phyloP scores from a whole-genome alignment of 2,329 filamentous ascomycete genomes.

The Fusarium sp. region DNA sequence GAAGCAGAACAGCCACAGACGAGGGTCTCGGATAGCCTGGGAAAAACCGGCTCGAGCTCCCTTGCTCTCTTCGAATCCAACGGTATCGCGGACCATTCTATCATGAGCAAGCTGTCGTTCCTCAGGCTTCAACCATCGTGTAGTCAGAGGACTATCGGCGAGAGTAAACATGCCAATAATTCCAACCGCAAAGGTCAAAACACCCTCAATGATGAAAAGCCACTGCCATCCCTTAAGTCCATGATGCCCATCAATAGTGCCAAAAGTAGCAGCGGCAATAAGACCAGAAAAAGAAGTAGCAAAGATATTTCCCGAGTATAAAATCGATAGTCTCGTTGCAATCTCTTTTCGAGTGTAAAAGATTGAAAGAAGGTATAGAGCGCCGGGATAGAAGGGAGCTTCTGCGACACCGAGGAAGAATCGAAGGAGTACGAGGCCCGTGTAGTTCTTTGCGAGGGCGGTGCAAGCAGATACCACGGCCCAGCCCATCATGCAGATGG shows the following conservation, averaged over 20 bases:
- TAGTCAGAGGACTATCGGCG: conserved; percentile 53
- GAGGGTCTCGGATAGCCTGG: conserved; percentile 43
- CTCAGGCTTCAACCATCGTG: conserved; percentile 49
- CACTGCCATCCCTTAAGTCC: conserved; percentile 48
- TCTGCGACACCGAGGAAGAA: conserved; percentile 56
- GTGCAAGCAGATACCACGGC: conserved; percentile 56
- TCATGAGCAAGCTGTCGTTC: conserved; percentile 56
- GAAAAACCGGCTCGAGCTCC: conserved; percentile 49
- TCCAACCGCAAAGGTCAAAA: conserved; percentile 45
- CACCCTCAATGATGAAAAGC: conserved; percentile 49
- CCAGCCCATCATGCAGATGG: conserved; percentile 51
- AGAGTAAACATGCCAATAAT: conserved; percentile 49
- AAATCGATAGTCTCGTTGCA: conserved; percentile 53
- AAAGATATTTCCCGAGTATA: conserved; percentile 55
- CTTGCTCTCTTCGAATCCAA: conserved; percentile 49
- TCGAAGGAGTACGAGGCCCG: conserved; percentile 54
- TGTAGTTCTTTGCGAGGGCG: conserved; percentile 54
- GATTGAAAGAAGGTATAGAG: conserved; percentile 57
- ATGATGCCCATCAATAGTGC: conserved; percentile 42
- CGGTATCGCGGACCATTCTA: conserved; percentile 51
- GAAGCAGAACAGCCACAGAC: conserved; percentile 44
- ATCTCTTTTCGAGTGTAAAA: conserved; percentile 65
- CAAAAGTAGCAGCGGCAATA: conserved; percentile 57
- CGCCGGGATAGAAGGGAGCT: conserved; percentile 51
- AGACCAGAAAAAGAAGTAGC: conserved; percentile 56